A percentile compares a stretch with the other conserved stretches of the same genome.
These are phyloP conservation scores for Tylopilus rubrobrunneus DNA, from an alignment of 768 basidiomycete genomes.

Conservation along the genomic window DNA sequence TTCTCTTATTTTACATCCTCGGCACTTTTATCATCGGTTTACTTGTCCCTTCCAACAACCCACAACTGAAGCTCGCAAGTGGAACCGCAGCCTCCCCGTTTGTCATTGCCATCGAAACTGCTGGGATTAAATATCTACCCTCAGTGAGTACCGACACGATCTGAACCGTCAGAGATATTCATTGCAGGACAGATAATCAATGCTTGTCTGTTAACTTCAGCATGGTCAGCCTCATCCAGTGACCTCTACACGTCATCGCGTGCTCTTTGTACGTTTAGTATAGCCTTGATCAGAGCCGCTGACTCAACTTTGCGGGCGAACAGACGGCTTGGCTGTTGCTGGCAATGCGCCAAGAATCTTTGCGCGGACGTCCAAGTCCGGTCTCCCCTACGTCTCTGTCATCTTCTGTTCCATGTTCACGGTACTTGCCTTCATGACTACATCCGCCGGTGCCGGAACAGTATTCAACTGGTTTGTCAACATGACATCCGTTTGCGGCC, in stretches of 20 bases:
- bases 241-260: conserved; percentile 89
- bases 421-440: conserved; percentile 78
- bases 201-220: conserved; percentile 79
- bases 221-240: conserved; percentile 89
- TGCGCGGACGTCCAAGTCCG: conserved; percentile 58
- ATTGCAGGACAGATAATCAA: conserved; percentile 58
- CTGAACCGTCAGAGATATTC: conserved; percentile 5
- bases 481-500: conserved; percentile 62
- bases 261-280: conserved; percentile 61
- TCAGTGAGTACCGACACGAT: conserved; percentile 44
- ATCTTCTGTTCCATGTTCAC: conserved; percentile 68
- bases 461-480: conserved; percentile 83
- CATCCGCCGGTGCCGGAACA: conserved; percentile 56
- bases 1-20: conserved; percentile 74
- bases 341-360: conserved; percentile 86
- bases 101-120: conserved; percentile 81
- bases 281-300: neutral
- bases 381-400: conserved; percentile 75
- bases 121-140: conserved; percentile 83
- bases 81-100: conserved; percentile 78
- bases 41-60: conserved; percentile 71
- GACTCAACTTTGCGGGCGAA: neutral
- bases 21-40: conserved; percentile 77
- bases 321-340: conserved; percentile 75
- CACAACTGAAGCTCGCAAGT: conserved; percentile 43